Evolutionary conservation across 192 early-diverging fungal genomes (phyloP).

Genomic region (Umbelopsis vinacea): DNA sequence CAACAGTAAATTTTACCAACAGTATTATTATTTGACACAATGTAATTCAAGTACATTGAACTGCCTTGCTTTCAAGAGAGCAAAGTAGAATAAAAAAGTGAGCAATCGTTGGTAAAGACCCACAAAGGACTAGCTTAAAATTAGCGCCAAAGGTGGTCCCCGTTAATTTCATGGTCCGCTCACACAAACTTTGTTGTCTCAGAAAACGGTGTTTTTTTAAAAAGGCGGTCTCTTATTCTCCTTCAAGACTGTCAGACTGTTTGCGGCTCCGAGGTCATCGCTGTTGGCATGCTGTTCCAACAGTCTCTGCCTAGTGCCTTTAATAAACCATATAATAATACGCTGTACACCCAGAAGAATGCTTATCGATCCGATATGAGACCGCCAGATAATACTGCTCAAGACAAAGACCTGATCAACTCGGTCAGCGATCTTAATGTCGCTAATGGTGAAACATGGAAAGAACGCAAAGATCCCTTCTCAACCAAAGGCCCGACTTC

Average conservation of each 20-base stretch:
- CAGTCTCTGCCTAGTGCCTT: constrained; percentile 18
- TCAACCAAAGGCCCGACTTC: constrained; percentile 25
- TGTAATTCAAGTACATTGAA: too few relatives aligned
- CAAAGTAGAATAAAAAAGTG: background rate
- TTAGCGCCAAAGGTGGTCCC: constrained; percentile 15
- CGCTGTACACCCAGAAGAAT: background rate
- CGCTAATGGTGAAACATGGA: constrained; percentile 21
- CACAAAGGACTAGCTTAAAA: background rate
- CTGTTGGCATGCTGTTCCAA: constrained; percentile 24
- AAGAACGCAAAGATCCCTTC: constrained; percentile 28
- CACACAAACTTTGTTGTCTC: constrained; percentile 21
- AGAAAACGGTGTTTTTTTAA: background rate
- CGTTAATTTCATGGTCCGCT: background rate
- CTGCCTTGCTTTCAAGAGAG: background rate
- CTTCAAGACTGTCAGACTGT: background rate
- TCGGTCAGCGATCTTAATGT: constrained; percentile 16
- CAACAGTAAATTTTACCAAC: too few relatives aligned
- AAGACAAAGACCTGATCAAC: constrained; percentile 9
- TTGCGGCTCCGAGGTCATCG: constrained; percentile 3
- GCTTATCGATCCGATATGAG: constrained; percentile 16
- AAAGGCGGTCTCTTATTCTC: constrained; percentile 3
- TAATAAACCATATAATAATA: constrained; percentile 12
- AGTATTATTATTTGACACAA: background rate
- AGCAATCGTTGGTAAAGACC: background rate
- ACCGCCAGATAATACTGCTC: background rate